A percentile compares a stretch with the other conserved stretches of the same genome.
phyloP scores from a whole-genome alignment of 2,329 filamentous ascomycete genomes.

The Venturiaceae sp. region DNA sequence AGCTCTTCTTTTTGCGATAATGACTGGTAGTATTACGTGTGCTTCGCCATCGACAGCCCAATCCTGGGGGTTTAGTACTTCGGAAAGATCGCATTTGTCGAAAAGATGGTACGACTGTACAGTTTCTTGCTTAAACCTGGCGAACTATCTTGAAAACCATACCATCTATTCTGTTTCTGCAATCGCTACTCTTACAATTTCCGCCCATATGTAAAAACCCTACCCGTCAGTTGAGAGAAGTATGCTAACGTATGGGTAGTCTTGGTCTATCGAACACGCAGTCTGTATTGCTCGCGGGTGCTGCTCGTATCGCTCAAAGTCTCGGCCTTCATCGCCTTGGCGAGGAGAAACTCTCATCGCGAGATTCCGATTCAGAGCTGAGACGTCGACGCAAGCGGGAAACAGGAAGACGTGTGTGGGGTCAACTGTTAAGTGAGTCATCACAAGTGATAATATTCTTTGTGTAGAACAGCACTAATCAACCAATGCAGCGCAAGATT shows the following conservation, averaged over 20 bases:
- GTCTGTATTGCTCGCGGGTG: slow-evolving; percentile 34
- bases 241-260: background rate
- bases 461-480: background rate
- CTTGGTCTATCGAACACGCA: slow-evolving; percentile 39
- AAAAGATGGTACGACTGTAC: slow-evolving; percentile 37
- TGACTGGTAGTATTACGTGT: slow-evolving; percentile 33
- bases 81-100: slow-evolving; percentile 31
- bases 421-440: slow-evolving; percentile 18
- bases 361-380: background rate
- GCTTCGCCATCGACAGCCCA: slow-evolving; percentile 24
- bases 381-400: slow-evolving; percentile 14
- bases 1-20: slow-evolving; percentile 34
- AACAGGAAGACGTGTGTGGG: slow-evolving; percentile 30
- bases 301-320: slow-evolving; percentile 36
- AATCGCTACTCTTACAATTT: slow-evolving; percentile 38
- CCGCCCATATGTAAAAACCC: slow-evolving; percentile 29
- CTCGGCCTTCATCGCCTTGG: slow-evolving; percentile 35
- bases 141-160: slow-evolving; percentile 32
- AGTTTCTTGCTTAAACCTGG: slow-evolving; percentile 34
- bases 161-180: slow-evolving; percentile 35
- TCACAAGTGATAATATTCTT: background rate
- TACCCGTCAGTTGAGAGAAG: background rate
- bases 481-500: slow-evolving; percentile 25
- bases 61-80: slow-evolving; percentile 34
- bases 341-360: slow-evolving; percentile 15